These are phyloP conservation scores for Rubroboletus pulcherrimus DNA, from an alignment of 768 basidiomycete species.

Conservation along the genomic window DNA sequence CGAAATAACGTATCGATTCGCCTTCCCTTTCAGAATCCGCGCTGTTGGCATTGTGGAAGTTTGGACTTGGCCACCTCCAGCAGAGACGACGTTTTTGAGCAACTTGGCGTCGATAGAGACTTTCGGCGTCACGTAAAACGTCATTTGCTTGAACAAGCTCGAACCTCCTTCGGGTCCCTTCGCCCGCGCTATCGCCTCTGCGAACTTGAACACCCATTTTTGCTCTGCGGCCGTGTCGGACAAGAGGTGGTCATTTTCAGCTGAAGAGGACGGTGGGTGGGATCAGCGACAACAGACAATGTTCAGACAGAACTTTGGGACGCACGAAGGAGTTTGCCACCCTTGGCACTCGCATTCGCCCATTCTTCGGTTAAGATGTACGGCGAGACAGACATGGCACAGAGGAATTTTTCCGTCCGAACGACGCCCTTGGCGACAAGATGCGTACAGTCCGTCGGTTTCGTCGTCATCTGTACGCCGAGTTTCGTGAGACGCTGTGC, in stretches of 20 bases:
- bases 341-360: conserved; percentile 57
- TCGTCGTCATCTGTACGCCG: conserved; percentile 61
- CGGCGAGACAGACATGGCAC: conserved; percentile 62
- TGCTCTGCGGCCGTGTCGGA: conserved; percentile 59
- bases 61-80: conserved; percentile 71
- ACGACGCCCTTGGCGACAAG: conserved; percentile 65
- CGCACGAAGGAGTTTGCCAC: conserved; percentile 62
- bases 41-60: conserved; percentile 46
- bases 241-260: conserved; percentile 57
- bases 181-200: conserved; percentile 57
- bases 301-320: conserved; percentile 7
- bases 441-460: conserved; percentile 72
- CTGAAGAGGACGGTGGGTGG: conserved; percentile 34
- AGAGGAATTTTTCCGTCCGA: conserved; percentile 86
- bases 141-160: conserved; percentile 58
- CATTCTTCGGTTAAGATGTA: conserved; percentile 64
- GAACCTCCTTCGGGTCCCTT: conserved; percentile 39
- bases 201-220: conserved; percentile 63
- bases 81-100: conserved; percentile 63
- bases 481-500: conserved; percentile 56
- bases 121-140: conserved; percentile 72
- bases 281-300: background rate
- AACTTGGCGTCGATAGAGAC: conserved; percentile 56
- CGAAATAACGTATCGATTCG: conserved; percentile 60
- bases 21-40: conserved; percentile 49